These are phyloP conservation scores for Candida chilensis DNA, from an alignment of 805 yeast species.

Conservation along the genomic window DNA sequence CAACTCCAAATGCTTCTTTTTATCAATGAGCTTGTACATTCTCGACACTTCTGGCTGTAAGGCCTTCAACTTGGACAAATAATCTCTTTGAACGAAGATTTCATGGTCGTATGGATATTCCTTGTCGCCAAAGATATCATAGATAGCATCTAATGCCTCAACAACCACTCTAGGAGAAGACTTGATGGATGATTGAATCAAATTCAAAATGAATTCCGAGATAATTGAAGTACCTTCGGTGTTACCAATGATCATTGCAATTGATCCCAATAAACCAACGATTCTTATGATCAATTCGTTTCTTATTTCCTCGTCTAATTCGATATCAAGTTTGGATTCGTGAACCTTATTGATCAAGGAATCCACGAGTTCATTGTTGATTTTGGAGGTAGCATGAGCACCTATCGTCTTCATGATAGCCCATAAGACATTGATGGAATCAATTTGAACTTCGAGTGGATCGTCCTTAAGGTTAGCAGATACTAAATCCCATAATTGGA, in stretches of 20 bases:
- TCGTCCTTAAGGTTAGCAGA: slow-evolving; percentile 2
- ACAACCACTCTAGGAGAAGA: slow-evolving; percentile 32
- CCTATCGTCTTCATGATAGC: slow-evolving; percentile 26
- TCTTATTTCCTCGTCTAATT: slow-evolving; percentile 11
- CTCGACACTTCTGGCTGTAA: slow-evolving; percentile 39
- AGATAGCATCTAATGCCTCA: slow-evolving; percentile 58
- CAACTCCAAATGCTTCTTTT: slow-evolving; percentile 45
- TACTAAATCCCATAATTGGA: slow-evolving; percentile 19
- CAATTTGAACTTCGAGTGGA: slow-evolving; percentile 13
- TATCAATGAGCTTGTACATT: slow-evolving; percentile 56
- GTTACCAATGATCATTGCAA: slow-evolving; percentile 37
- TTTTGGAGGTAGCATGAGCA: slow-evolving; percentile 15
- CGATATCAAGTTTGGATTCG: slow-evolving; percentile 5
- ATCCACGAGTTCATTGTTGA: slow-evolving; percentile 15
- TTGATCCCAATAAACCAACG: slow-evolving; percentile 42
- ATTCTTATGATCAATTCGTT: slow-evolving; percentile 32
- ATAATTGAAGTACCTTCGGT: slow-evolving; percentile 32
- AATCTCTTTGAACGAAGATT: slow-evolving; percentile 50
- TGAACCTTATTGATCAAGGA: slow-evolving; percentile 11
- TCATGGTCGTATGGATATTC: slow-evolving; percentile 56
- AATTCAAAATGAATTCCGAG: slow-evolving; percentile 32
- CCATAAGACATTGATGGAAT: slow-evolving; percentile 25
- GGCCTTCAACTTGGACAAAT: slow-evolving; percentile 29
- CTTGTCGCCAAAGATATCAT: slow-evolving; percentile 76
- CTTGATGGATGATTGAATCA: slow-evolving; percentile 4